Conservation (phyloP, 768 basidiomycete species). For the Coprinopsis cinerea region DNA sequence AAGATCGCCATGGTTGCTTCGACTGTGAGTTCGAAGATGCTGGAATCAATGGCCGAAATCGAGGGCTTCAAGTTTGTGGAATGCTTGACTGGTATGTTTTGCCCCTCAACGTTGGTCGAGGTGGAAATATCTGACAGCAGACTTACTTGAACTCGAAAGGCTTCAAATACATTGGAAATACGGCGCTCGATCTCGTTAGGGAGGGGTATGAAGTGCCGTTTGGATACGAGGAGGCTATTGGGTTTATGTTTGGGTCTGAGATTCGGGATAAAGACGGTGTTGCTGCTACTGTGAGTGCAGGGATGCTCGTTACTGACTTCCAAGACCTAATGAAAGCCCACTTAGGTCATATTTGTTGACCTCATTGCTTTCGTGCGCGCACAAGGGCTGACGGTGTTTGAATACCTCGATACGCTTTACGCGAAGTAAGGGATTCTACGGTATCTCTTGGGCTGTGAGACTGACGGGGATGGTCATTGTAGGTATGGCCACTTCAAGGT, state of each 20-base stretch:
- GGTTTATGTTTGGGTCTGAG: constrained; percentile 78
- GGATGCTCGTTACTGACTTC: background rate
- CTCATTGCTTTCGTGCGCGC: constrained; percentile 47
- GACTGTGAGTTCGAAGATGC: constrained; percentile 88
- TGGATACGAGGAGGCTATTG: constrained; percentile 91
- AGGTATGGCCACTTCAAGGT: constrained; percentile 82
- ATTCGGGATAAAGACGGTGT: constrained; percentile 89
- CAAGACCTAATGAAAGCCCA: background rate
- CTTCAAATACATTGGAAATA: constrained; percentile 90
- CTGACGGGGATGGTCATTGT: constrained; percentile 1
- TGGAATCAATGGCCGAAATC: constrained; percentile 62
- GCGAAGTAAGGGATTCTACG: constrained; percentile 34
- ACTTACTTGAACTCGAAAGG: constrained; percentile 34
- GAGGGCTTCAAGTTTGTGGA: constrained; percentile 85
- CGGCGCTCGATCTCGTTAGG: constrained; percentile 55
- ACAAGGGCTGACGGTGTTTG: constrained; percentile 47
- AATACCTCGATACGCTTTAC: constrained; percentile 61
- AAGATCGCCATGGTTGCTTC: constrained; percentile 84
- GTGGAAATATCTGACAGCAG: background rate
- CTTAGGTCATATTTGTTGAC: constrained; percentile 63
- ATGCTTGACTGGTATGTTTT: constrained; percentile 76
- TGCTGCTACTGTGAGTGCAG: constrained; percentile 56
- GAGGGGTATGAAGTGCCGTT: constrained; percentile 72
- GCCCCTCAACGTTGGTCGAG: too few species aligned
- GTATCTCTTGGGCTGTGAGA: background rate